phyloP scores from a whole-genome alignment of 1,139 yeast genomes.

The Eremothecium cymbalariae region DNA sequence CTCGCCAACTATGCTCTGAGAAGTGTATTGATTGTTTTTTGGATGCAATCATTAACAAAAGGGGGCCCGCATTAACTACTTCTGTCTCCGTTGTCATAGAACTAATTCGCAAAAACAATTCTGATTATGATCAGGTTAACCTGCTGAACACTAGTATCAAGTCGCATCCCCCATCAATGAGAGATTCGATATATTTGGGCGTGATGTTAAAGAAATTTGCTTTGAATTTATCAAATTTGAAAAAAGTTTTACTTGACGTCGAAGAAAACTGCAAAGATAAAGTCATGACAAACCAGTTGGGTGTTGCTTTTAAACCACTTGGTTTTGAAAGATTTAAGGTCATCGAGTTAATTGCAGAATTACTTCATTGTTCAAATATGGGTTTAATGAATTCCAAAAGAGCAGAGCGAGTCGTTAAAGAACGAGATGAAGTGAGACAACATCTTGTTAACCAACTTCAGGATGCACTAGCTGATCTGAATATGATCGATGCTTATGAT shows the following conservation, averaged over 20 bases:
- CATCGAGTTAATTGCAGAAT: conserved; percentile 90
- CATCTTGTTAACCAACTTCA: conserved; percentile 29
- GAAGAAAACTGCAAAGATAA: conserved; percentile 13
- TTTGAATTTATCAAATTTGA: conserved; percentile 36
- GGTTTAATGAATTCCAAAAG: conserved; percentile 77
- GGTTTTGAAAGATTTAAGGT: conserved; percentile 94
- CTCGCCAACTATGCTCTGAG: conserved; percentile 76
- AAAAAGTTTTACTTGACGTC: conserved; percentile 30
- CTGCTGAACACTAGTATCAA: conserved; percentile 71
- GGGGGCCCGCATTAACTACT: conserved; percentile 79
- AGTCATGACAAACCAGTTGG: conserved; percentile 23
- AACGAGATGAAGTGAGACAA: conserved; percentile 64
- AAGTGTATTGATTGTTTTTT: conserved; percentile 57
- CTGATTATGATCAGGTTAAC: conserved; percentile 89
- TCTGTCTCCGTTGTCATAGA: conserved; percentile 95
- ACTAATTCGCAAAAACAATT: conserved; percentile 87
- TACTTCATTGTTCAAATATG: conserved; percentile 95
- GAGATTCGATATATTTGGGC: conserved; percentile 61
- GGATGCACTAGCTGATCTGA: conserved; percentile 33
- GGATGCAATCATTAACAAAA: conserved; percentile 65
- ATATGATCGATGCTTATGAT: conserved; percentile 19
- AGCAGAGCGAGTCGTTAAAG: conserved; percentile 70
- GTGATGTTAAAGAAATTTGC: conserved; percentile 32
- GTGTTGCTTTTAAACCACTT: conserved; percentile 52
- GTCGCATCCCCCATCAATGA: conserved; percentile 83